Conservation (phyloP, 441 rosid species). For the Mallotus repandus region DNA sequence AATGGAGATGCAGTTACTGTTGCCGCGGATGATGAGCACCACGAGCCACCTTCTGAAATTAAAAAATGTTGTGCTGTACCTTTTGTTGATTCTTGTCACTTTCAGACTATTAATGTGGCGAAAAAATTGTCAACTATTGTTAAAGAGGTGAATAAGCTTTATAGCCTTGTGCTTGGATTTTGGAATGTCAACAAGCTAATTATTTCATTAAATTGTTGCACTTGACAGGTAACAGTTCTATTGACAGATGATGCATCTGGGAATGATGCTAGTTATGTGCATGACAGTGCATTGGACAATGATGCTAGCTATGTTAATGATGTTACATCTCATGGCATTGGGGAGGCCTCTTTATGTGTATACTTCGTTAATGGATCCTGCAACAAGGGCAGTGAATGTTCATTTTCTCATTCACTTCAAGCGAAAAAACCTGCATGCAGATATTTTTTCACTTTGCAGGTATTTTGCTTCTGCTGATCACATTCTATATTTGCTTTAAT, state of each 20-base stretch:
- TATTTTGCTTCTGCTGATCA: conserved; percentile 23
- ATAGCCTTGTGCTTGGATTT: conserved; percentile 6
- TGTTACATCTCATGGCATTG: conserved; percentile 30
- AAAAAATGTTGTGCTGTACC: conserved; percentile 67
- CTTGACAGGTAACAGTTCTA: conserved; percentile 57
- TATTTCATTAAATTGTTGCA: conserved; percentile 20
- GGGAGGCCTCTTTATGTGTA: conserved; percentile 47
- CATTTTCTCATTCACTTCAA: conserved; percentile 64
- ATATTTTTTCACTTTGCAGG: conserved; percentile 71
- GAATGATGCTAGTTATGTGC: conserved; percentile 26
- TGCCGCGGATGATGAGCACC: conserved; percentile 41
- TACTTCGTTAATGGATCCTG: conserved; percentile 72
- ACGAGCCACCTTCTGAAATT: conserved; percentile 35
- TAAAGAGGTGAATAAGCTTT: conserved; percentile 61
- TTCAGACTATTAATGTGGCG: conserved; percentile 51
- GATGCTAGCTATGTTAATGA: conserved; percentile 25
- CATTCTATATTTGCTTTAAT: not conserved
- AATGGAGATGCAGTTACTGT: conserved; percentile 28
- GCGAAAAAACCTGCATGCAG: conserved; percentile 66
- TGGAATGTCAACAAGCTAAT: conserved; percentile 16
- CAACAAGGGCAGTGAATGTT: conserved; percentile 66
- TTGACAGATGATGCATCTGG: conserved; percentile 29
- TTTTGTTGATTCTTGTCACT: conserved; percentile 59
- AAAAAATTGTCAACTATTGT: conserved; percentile 41
- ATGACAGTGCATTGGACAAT: conserved; percentile 29